These are phyloP conservation scores for Cyclocybe cylindracea DNA, from an alignment of 768 basidiomycete genomes.

Conservation along the genomic window DNA sequence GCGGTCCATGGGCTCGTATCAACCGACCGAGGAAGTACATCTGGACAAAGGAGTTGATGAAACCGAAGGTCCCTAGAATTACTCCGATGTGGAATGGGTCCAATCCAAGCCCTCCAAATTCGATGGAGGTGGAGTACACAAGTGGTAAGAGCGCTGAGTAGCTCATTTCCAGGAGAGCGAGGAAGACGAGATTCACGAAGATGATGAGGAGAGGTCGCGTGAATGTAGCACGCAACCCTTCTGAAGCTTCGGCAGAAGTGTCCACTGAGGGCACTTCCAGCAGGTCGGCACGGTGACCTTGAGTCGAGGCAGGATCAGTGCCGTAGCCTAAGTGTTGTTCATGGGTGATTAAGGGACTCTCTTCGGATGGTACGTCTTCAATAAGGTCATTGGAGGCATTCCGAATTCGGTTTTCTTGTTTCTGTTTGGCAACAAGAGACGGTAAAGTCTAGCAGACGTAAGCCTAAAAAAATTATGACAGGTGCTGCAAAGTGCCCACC, in stretches of 20 bases:
- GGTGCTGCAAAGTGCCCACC: constrained; percentile 23
- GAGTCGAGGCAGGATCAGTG: not conserved
- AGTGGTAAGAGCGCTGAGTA: constrained; percentile 39
- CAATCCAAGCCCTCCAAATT: constrained; percentile 66
- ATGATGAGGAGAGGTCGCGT: constrained; percentile 29
- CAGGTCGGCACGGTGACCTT: not conserved
- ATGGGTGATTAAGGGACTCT: constrained; percentile 8
- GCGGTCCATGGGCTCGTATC: constrained; percentile 15
- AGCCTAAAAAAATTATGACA: not conserved
- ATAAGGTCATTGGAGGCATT: not conserved
- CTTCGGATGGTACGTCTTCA: not conserved
- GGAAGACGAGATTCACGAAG: constrained; percentile 33
- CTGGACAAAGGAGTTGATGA: constrained; percentile 16
- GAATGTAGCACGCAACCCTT: constrained; percentile 22
- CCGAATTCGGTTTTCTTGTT: constrained; percentile 1
- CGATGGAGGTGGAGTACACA: constrained; percentile 58
- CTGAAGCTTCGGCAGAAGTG: constrained; percentile 10
- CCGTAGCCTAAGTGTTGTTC: constrained; percentile 12
- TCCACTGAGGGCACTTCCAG: not conserved
- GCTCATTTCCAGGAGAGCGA: constrained; percentile 39
- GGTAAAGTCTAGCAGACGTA: constrained; percentile 30
- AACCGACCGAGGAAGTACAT: constrained; percentile 15
- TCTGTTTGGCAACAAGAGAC: constrained; percentile 17
- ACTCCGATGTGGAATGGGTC: constrained; percentile 63
- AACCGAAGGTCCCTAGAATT: constrained; percentile 37